Percentiles rank a stretch among this genome's conserved stretches.
phyloP scores from a whole-genome alignment of 2,329 filamentous ascomycete genomes.

The Pseudohalonectria lignicola region DNA sequence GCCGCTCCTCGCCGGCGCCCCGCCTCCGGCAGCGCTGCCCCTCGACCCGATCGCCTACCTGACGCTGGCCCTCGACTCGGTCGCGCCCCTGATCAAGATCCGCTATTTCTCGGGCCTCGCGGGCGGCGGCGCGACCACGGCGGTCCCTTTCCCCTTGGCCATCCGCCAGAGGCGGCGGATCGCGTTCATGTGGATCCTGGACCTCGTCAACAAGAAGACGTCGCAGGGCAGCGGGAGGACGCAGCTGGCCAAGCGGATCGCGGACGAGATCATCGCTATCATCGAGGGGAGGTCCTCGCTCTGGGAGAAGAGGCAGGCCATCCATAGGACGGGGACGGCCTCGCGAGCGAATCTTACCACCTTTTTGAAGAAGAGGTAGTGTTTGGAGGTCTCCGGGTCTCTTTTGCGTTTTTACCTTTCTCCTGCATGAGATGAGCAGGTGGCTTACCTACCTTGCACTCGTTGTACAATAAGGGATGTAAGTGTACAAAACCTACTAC shows the following conservation, averaged over 20 bases:
- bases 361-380: constrained; percentile 22
- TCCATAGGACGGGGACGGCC: constrained; percentile 74
- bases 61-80: constrained; percentile 80
- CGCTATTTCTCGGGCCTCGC: constrained; percentile 64
- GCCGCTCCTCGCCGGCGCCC: constrained; percentile 64
- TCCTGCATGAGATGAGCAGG: no score
- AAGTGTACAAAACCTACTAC: no score
- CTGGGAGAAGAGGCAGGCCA: constrained; percentile 68
- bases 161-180: constrained; percentile 64
- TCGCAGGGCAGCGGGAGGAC: constrained; percentile 60
- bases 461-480: no score
- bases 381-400: constrained; percentile 3
- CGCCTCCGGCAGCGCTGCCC: constrained; percentile 69
- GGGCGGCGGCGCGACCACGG: constrained; percentile 76
- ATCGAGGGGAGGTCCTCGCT: constrained; percentile 74
- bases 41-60: constrained; percentile 86
- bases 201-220: constrained; percentile 68
- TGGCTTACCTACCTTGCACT: no score
- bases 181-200: constrained; percentile 83
- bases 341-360: constrained; percentile 61
- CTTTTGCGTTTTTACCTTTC: no score
- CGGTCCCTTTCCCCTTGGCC: constrained; percentile 68
- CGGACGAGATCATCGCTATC: constrained; percentile 77
- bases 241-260: constrained; percentile 67
- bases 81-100: constrained; percentile 80